A percentile compares a stretch with the other conserved stretches of the same genome.
Conservation (phyloP, 306 rosid genomes). For the Quercus berberidifolia region DNA sequence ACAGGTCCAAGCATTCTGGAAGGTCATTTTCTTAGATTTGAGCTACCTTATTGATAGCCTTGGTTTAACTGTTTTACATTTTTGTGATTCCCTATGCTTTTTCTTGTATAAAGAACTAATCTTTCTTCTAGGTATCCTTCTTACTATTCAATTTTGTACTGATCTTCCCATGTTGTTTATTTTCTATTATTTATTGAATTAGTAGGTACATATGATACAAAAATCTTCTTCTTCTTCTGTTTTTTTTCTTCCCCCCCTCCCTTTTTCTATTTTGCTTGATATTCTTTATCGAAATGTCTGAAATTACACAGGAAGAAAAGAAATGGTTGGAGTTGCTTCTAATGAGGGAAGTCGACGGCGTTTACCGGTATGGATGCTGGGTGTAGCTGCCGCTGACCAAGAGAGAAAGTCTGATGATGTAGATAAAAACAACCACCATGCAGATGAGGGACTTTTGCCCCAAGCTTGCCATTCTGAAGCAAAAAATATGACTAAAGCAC, state of each 20-base stretch:
- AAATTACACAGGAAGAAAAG: background rate
- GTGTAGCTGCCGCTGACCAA: constrained; percentile 32
- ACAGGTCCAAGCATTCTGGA: too few relatives aligned
- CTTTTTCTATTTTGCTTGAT: background rate
- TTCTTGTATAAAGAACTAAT: too few relatives aligned
- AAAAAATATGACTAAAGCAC: constrained; percentile 7
- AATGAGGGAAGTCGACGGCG: constrained; percentile 52
- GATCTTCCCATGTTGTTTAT: too few relatives aligned
- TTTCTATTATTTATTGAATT: too few relatives aligned
- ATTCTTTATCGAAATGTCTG: background rate
- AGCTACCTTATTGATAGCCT: too few relatives aligned
- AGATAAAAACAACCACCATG: constrained; percentile 20
- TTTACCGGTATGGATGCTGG: constrained; percentile 77
- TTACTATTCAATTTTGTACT: too few relatives aligned
- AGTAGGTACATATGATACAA: too few relatives aligned
- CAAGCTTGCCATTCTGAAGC: constrained; percentile 7
- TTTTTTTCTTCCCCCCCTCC: background rate
- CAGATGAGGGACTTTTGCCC: constrained; percentile 20
- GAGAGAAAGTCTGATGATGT: constrained; percentile 26
- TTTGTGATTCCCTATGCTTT: too few relatives aligned
- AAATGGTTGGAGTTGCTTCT: constrained; percentile 29
- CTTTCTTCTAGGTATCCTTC: too few relatives aligned
- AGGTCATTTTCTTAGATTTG: too few relatives aligned
- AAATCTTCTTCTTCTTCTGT: background rate
- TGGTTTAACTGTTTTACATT: too few relatives aligned